Percentiles rank a stretch among this genome's conserved stretches.
These are phyloP conservation scores for Nakazawaea wickerhamii DNA, from an alignment of 805 yeast species.

Conservation along the genomic window DNA sequence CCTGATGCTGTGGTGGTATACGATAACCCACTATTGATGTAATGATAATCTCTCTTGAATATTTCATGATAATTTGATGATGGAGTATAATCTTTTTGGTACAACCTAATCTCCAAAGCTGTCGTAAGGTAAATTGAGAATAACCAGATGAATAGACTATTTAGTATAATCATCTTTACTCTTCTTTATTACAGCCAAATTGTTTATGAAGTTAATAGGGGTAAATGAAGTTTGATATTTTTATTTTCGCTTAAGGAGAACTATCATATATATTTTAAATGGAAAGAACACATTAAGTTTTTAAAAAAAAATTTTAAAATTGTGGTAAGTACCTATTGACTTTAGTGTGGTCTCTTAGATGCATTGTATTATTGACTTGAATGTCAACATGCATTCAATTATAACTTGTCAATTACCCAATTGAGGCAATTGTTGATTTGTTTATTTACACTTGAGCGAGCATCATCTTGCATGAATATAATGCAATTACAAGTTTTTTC, in stretches of 20 bases:
- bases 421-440: background rate
- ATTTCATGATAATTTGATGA: background rate
- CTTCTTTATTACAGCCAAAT: background rate
- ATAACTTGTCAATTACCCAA: background rate
- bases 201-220: no score
- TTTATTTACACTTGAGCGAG: background rate
- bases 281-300: no score
- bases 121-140: background rate
- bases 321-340: no score
- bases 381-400: no score
- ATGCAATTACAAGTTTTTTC: background rate
- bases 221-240: no score
- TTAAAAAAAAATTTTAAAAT: no score
- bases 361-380: no score
- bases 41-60: conserved; percentile 7
- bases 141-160: background rate
- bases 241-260: no score
- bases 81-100: conserved; percentile 6
- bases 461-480: conserved; percentile 1
- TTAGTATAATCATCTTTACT: background rate
- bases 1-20: conserved; percentile 9
- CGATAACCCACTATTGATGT: conserved; percentile 2
- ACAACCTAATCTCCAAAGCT: conserved; percentile 9
- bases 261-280: no score
- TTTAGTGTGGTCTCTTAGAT: no score